Evolutionary conservation across 2,329 filamentous ascomycete species (phyloP), one percentile per base, ranked within the genome.

Genomic region (Endocalyx cinctus): DNA sequence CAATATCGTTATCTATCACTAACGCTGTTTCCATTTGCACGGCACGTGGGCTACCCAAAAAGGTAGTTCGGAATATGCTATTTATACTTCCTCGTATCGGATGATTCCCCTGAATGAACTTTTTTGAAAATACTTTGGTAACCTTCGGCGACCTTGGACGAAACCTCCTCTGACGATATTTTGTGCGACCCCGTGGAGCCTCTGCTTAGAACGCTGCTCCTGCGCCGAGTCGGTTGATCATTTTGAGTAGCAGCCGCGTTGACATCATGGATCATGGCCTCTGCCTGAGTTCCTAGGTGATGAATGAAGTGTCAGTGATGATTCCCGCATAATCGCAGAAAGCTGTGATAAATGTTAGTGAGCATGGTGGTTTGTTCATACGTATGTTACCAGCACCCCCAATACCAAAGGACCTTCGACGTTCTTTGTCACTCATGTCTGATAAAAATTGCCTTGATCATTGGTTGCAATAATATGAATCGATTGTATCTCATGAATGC

Each of bases 351-450:
- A 17, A 10, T 4, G 29, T 39, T 25, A 26, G 34, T 28, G 20
- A 11, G 12, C 17, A 22, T 4, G 25, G n/a, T 13, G 15, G 10
- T 15, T 10, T 5, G 14, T 8, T 5, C 47, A 19, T 51, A 54
- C 51, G 44, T 20, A 54, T 54, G 27, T 52, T 52, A 3, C 51
- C 51, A n/a, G 51, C 50, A 10, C 51, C 50, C 15, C 51, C 50
- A 18, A 54, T 52, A 6, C 51, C 51, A 39, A 54, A 54, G 10
- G 51, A 54, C 27, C 35, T 48, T 5, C 40, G 46, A 15, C 39
- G 39, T 31, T 51, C 47, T 15, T 32, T 34, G 6, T 40, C 31
- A 2, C 20, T 25, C 37, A 25, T 19, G 14, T 12, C 22, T 17
- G 31, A 10, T 10, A 27, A 20, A 14, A 26, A 20, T 33, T 31